Percentiles rank a stretch among this genome's conserved stretches.
phyloP scores from a whole-genome alignment of 345 rosid species.

The Punica granatum region DNA sequence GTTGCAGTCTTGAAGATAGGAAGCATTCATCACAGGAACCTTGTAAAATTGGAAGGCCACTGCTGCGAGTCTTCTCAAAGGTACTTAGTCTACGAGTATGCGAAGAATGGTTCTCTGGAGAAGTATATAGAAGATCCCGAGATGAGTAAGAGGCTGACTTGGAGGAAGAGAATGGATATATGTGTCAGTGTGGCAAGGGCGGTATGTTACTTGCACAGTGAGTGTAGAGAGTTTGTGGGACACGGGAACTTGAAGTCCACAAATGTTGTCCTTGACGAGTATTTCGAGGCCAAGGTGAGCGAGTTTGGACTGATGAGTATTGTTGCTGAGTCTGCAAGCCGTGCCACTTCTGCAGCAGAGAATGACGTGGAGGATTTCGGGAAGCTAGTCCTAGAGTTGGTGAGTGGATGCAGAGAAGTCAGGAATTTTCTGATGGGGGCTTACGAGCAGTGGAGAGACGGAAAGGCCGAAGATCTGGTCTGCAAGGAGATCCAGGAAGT shows the following conservation, averaged over 20 bases:
- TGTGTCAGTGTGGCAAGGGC: constrained; percentile 61
- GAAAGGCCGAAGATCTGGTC: constrained; percentile 32
- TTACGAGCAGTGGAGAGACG: constrained; percentile 52
- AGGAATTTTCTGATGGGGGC: constrained; percentile 32
- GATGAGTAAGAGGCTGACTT: constrained; percentile 43
- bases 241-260: constrained; percentile 73
- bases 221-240: constrained; percentile 64
- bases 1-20: constrained; percentile 57
- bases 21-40: constrained; percentile 70
- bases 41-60: constrained; percentile 64
- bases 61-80: constrained; percentile 55
- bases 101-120: constrained; percentile 47
- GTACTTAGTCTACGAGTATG: constrained; percentile 60
- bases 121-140: constrained; percentile 45
- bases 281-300: constrained; percentile 51
- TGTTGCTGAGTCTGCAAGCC: constrained; percentile 14
- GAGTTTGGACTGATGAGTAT: constrained; percentile 46
- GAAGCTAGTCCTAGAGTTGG: constrained; percentile 34
- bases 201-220: constrained; percentile 59
- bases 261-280: constrained; percentile 56
- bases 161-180: constrained; percentile 60
- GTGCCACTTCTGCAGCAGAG: constrained; percentile 38
- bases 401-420: constrained; percentile 39
- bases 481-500: constrained; percentile 35
- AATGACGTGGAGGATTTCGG: constrained; percentile 75